phyloP scores from a whole-genome alignment of 768 basidiomycete species.

The Xanthoconium stramineum region DNA sequence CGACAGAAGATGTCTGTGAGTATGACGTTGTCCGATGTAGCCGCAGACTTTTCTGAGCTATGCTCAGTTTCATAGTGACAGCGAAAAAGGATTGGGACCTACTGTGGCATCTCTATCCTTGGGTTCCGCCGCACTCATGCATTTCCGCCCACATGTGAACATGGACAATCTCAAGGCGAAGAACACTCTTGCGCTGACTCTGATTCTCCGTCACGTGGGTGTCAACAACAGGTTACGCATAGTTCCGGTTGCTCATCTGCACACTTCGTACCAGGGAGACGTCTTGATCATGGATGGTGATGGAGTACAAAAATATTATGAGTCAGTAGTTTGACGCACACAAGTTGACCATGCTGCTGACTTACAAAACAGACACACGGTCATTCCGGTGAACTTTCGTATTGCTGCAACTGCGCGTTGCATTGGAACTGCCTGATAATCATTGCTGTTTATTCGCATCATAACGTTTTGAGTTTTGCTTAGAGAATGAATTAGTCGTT shows the following conservation, averaged over 20 bases:
- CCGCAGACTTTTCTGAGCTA: slow-evolving; percentile 4
- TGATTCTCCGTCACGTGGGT: slow-evolving; percentile 66
- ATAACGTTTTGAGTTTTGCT: not conserved
- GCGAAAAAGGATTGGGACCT: slow-evolving; percentile 70
- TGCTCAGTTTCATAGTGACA: slow-evolving; percentile 74
- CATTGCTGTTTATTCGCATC: not conserved
- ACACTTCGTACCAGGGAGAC: slow-evolving; percentile 57
- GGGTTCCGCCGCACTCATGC: slow-evolving; percentile 76
- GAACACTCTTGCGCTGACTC: slow-evolving; percentile 41
- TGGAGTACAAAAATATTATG: slow-evolving; percentile 64
- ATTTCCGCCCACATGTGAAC: slow-evolving; percentile 55
- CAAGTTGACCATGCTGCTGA: slow-evolving; percentile 11
- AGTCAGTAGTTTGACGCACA: slow-evolving; percentile 42
- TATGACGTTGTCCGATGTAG: not conserved
- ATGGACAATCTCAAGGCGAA: slow-evolving; percentile 32
- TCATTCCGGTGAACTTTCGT: slow-evolving; percentile 69
- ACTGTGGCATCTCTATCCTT: slow-evolving; percentile 73
- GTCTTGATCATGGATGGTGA: slow-evolving; percentile 75
- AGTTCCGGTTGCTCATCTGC: slow-evolving; percentile 4
- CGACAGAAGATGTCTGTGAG: slow-evolving; percentile 79
- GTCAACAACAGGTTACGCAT: not conserved
- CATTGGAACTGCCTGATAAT: slow-evolving; percentile 41
- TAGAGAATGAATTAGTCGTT: too few species aligned
- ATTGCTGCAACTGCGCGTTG: slow-evolving; percentile 77
- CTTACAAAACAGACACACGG: slow-evolving; percentile 56